Evolutionary conservation across 2,329 filamentous ascomycete species (phyloP).

Genomic region (Lecanosticta acicola): DNA sequence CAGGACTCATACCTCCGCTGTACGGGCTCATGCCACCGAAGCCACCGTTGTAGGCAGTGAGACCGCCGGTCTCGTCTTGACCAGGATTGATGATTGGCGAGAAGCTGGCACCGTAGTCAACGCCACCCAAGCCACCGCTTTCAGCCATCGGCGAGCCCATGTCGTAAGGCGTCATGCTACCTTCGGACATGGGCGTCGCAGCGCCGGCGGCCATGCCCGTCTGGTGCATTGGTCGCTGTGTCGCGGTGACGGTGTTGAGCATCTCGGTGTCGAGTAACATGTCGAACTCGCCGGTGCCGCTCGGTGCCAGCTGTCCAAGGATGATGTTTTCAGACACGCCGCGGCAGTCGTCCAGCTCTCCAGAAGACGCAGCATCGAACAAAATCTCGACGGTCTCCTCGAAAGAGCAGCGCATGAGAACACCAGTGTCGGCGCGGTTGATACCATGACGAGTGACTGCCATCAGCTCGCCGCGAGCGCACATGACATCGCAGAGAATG

Average conservation of each 20-base stretch:
- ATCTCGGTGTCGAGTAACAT: constrained; percentile 90
- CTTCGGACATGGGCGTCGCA: constrained; percentile 56
- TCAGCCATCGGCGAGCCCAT: constrained; percentile 59
- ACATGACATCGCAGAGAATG: constrained; percentile 95
- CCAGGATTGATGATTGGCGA: constrained; percentile 69
- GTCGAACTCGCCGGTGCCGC: constrained; percentile 95
- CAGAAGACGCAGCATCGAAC: constrained; percentile 86
- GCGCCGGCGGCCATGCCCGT: constrained; percentile 73
- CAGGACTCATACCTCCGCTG: constrained; percentile 46
- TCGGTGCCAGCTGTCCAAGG: constrained; percentile 91
- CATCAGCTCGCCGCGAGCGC: constrained; percentile 85
- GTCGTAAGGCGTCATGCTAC: constrained; percentile 92
- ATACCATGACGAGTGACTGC: constrained; percentile 97
- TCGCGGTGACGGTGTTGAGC: constrained; percentile 89
- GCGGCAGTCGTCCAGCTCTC: constrained; percentile 94
- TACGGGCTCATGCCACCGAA: constrained; percentile 63
- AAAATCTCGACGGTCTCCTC: constrained; percentile 99
- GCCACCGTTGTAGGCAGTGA: constrained; percentile 60
- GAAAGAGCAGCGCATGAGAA: constrained; percentile 98
- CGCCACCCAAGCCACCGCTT: constrained; percentile 51
- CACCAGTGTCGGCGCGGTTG: constrained; percentile 95
- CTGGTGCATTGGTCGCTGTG: constrained; percentile 40
- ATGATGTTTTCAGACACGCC: constrained; percentile 99
- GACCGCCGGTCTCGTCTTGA: constrained; percentile 49
- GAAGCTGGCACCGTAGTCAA: constrained; percentile 57